phyloP scores from a whole-genome alignment of 192 early-diverging fungal genomes.

The Linnemannia hyalina region DNA sequence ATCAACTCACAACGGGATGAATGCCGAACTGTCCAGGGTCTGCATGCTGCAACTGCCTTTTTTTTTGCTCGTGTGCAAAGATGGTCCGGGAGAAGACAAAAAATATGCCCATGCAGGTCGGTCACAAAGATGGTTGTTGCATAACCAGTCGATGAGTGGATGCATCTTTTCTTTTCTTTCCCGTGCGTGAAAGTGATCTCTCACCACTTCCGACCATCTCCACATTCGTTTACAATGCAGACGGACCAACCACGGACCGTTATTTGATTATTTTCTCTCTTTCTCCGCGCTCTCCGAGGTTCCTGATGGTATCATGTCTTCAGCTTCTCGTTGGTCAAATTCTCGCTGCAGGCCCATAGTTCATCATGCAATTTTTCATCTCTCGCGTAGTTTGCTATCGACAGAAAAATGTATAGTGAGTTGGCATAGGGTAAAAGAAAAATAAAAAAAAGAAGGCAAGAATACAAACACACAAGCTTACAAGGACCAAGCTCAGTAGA shows the following conservation, averaged over 20 bases:
- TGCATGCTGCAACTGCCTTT: no score
- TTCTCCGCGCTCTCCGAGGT: background rate
- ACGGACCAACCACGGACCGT: background rate
- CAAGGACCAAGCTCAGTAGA: slow-evolving; percentile 12
- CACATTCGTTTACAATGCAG: background rate
- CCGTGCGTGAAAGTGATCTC: background rate
- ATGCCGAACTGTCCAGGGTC: no score
- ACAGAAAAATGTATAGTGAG: no score
- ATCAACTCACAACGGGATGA: no score
- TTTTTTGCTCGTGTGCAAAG: background rate
- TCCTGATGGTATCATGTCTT: background rate
- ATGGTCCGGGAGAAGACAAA: background rate
- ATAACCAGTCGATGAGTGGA: background rate
- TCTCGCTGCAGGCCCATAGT: slow-evolving; percentile 37
- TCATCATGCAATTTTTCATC: slow-evolving; percentile 22
- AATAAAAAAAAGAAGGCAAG: background rate
- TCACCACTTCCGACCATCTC: background rate
- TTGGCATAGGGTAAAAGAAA: background rate
- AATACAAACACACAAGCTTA: background rate
- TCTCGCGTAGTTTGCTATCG: no score
- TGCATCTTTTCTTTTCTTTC: background rate
- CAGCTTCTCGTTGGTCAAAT: slow-evolving; percentile 7
- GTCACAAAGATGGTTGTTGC: background rate
- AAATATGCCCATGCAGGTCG: background rate
- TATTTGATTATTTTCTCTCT: background rate